Percentiles rank a stretch among this genome's conserved stretches.
Evolutionary conservation across 2,329 filamentous ascomycete genomes (phyloP).

Genomic region (Chaetomiaceae sp.): DNA sequence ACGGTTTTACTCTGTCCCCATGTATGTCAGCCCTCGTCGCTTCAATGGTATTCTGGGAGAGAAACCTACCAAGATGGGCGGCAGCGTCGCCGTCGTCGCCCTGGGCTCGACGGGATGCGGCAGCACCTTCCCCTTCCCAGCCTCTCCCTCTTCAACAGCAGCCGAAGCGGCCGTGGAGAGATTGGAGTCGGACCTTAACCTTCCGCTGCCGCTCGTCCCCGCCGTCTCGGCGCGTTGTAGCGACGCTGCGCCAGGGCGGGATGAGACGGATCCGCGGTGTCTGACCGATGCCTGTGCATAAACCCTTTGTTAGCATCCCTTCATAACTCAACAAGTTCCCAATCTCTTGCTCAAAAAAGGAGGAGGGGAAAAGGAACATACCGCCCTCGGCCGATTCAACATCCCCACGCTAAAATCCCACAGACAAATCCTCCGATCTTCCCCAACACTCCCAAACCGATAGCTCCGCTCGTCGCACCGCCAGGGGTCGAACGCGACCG

Average conservation of each 20-base stretch:
- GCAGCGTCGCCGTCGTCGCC: constrained; percentile 76
- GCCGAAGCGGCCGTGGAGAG: constrained; percentile 44
- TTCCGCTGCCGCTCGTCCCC: constrained; percentile 38
- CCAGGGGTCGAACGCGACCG: constrained; percentile 94
- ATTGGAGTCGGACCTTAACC: constrained; percentile 68
- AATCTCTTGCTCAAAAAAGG: not conserved
- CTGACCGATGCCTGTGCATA: constrained; percentile 46
- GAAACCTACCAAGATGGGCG: constrained; percentile 74
- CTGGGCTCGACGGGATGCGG: constrained; percentile 83
- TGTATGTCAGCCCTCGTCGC: constrained; percentile 11
- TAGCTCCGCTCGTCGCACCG: constrained; percentile 94
- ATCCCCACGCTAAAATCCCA: constrained; percentile 99
- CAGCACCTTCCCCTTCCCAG: constrained; percentile 38
- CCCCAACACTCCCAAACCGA: constrained; percentile 90
- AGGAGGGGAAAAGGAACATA: constrained; percentile 41
- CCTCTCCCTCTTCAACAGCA: not conserved
- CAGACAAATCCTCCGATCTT: constrained; percentile 82
- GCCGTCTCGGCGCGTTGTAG: constrained; percentile 50
- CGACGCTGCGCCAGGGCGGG: constrained; percentile 37
- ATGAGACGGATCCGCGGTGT: constrained; percentile 53
- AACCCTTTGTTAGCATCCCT: not conserved
- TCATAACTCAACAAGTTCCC: not conserved
- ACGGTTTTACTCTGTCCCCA: constrained; percentile 66
- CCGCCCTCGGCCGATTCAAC: constrained; percentile 79
- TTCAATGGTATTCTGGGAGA: not conserved